Base-by-base conservation (phyloP, 331 rosid genomes). In the Cucumis variabilis region DNA sequence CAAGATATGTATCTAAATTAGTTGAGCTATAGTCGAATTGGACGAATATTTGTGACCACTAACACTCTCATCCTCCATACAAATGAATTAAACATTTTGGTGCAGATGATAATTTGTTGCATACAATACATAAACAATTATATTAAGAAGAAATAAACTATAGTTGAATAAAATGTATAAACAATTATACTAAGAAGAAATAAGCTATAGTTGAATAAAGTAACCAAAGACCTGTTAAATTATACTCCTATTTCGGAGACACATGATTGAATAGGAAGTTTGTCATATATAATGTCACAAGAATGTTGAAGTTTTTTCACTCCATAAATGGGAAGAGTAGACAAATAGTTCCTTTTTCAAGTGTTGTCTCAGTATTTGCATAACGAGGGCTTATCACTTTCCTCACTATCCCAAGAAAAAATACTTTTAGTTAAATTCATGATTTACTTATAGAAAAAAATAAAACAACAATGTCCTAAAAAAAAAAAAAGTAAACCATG, bases 21-120 rank as follows among this genome's bases (percentile, higher is more conserved):
- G 68, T 63, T 63, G 68, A 63, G 1, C 13, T 63, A 63, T 63
- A 63, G 2, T 63, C 5, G 1, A 0, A 20, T 63, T 2, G 9
- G 0, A 58, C 0, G 1, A 1, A 0, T 16, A 17, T 17, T 17
- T 0, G 8, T 58, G 5, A 58, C 23, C 4, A 0, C 23, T 55
- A 53, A 50, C 20, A 58, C 8, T 58, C 65, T 58, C 23, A 33
- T 33, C 37, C 6, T 13, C 9, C 23, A 17, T 58, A 1, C 23
- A 58, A 58, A 8, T 58, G 6, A 58, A 58, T 58, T 17, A 17
- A 58, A 44, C 10, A 41, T 44, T 44, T 44, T 7, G 48, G 48
- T 44, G 48, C 10, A 44, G 48, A 44, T 7, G 0, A 44, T 44
- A 44, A 44, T 44, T 13, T 8, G 16, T 21, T 3, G 5, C 4